Percentiles rank a stretch among this genome's conserved stretches.
These are phyloP conservation scores for Phaffia tasmanica DNA, from an alignment of 768 basidiomycete species.

Conservation along the genomic window DNA sequence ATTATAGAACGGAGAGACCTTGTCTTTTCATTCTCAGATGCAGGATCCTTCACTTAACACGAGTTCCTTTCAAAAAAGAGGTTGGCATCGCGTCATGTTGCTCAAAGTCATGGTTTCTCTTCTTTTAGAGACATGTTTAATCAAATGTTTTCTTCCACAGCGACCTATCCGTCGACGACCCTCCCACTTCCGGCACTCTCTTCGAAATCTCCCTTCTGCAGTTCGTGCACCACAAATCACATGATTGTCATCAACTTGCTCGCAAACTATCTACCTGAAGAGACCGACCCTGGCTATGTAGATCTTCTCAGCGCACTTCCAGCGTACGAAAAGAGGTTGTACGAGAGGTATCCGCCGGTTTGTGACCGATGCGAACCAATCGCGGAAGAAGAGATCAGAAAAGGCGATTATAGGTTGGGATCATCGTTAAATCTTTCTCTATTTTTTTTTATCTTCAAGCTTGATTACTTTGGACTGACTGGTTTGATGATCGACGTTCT, in stretches of 20 bases:
- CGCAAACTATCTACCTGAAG: slow-evolving; percentile 73
- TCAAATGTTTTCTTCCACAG: slow-evolving; percentile 1
- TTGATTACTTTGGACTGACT: background rate
- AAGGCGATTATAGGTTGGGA: slow-evolving; percentile 48
- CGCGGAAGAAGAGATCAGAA: slow-evolving; percentile 69
- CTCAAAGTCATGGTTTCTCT: slow-evolving; percentile 24
- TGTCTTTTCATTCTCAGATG: slow-evolving; percentile 81
- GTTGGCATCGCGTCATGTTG: slow-evolving; percentile 38
- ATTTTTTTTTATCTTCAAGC: background rate
- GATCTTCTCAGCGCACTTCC: slow-evolving; percentile 54
- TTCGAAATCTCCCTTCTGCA: slow-evolving; percentile 51
- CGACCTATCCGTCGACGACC: slow-evolving; percentile 25
- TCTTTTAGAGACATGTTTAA: background rate
- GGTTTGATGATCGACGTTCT: too few relatives aligned
- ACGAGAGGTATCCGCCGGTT: slow-evolving; percentile 75
- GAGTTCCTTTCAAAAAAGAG: slow-evolving; percentile 59
- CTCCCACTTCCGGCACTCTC: slow-evolving; percentile 25
- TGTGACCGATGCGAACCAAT: slow-evolving; percentile 62
- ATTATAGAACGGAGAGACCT: slow-evolving; percentile 53
- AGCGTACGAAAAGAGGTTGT: slow-evolving; percentile 61
- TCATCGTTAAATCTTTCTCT: background rate
- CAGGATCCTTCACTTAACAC: slow-evolving; percentile 63
- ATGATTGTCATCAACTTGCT: slow-evolving; percentile 73
- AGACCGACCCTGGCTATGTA: slow-evolving; percentile 61
- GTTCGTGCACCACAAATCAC: slow-evolving; percentile 85